Percentiles rank a stretch among this genome's conserved stretches.
These are phyloP conservation scores for Irpex sp. DNA, from an alignment of 1,284 basidiomycete genomes.

Conservation along the genomic window DNA sequence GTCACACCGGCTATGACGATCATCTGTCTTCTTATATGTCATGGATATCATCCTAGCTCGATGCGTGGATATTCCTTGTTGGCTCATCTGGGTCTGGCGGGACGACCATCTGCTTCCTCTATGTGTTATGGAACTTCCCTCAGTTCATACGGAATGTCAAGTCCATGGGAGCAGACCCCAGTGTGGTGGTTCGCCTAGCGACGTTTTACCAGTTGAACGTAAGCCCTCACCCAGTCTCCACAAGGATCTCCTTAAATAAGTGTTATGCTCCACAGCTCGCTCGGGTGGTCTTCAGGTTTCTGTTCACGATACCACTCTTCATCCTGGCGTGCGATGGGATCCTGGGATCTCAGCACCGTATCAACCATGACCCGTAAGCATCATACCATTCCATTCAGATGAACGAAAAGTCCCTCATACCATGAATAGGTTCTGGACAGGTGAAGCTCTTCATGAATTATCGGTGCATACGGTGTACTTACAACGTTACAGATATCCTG, in stretches of 20 bases:
- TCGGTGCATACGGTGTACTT: neutral
- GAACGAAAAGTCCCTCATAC: neutral
- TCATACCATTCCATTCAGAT: neutral
- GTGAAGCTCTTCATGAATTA: constrained; percentile 23
- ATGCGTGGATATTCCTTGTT: constrained; percentile 67
- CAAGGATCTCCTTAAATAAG: neutral
- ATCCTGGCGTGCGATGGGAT: constrained; percentile 61
- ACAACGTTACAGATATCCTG: constrained; percentile 48
- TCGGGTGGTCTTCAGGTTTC: constrained; percentile 65
- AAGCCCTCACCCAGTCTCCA: constrained; percentile 23
- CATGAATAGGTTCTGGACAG: constrained; percentile 43
- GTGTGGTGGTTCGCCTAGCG: constrained; percentile 63
- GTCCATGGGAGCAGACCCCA: constrained; percentile 62
- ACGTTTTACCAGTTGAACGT: constrained; percentile 78
- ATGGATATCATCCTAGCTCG: constrained; percentile 37
- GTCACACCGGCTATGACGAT: constrained; percentile 14
- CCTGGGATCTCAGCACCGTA: constrained; percentile 34
- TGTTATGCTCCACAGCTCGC: constrained; percentile 38
- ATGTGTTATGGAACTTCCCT: constrained; percentile 64
- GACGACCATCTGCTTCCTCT: constrained; percentile 64
- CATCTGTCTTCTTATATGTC: neutral
- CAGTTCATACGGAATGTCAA: constrained; percentile 64
- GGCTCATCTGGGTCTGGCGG: constrained; percentile 59
- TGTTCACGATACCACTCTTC: constrained; percentile 64
- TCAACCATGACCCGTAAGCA: constrained; percentile 55